Base-by-base conservation (phyloP, 1,284 basidiomycete genomes). In the Sanguinoderma infundibulare region DNA sequence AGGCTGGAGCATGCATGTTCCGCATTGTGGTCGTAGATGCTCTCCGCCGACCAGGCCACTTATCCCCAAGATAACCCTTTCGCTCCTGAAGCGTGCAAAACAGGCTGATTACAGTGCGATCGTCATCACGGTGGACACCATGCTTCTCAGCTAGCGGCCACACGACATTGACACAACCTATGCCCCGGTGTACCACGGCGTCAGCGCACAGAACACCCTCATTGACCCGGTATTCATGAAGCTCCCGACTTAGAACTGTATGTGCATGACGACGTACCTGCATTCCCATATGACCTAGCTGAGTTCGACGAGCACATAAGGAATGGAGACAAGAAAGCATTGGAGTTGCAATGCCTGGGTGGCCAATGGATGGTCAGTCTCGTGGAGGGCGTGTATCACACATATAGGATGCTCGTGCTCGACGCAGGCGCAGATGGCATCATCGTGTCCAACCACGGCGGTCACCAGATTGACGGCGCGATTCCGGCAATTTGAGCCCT, bases 361-460 rank as follows among this genome's bases (percentile, higher is more conserved):
- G 68, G 53, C 8, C 79, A 79, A 54, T 90, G 86, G 85, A 66
- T 87, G 42, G 76, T 77, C 51, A 84, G 90, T 70, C 75, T 77
- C 10, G 84, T 80, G 57, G 84, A 85, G 9, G 87, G 87, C 3
- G 61, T 77, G 35, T 89, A 83, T 70, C 78, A 79, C 62, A 75
- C 76, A 17, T 91, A 93, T 69, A 90, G 91, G 1, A 82, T 87
- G 67, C 83, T 81, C 63, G 89, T 89, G 0, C 69, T 91, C 12
- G 83, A 87, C n/a, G 69, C 80, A 17, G 86, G 86, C 2, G 79
- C 86, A 10, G 85, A 94, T 63, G 92, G 88, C 1, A 89, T 95
- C 62, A 75, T 94, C 26, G 89, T 94, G 10, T 90, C 87, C 8
- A 94, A 94, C 70, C 92, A 94, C 69, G 92, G 89, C 85, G 92